Base-by-base conservation (phyloP, 495 filamentous ascomycete genomes). In the Hypoxylon intermedium region DNA sequence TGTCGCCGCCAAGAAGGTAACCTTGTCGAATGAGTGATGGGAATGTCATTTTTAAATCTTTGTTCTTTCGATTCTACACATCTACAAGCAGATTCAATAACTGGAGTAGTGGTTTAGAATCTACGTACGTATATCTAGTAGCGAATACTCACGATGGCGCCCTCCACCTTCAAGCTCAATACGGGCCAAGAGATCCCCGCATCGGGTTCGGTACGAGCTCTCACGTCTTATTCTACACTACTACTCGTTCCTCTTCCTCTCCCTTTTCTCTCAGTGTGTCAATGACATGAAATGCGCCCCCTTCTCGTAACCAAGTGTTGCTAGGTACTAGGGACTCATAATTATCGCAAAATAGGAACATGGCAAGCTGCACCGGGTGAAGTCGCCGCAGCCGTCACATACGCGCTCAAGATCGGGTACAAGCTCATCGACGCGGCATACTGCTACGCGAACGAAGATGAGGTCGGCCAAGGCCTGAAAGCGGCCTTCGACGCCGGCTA, bases 111-210 rank as follows among this genome's bases (percentile, higher is more conserved):
- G n/a, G n/a, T n/a, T n/a, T n/a, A n/a, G n/a, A n/a, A n/a, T n/a
- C n/a, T n/a, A 23, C 23, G 58, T 13, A 11, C 9, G 30, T 13
- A 30, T 41, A 31, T 13, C 50, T 34, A 13, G 28, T n/a, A 24
- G 7, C 24, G 34, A 9, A 1, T 18, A 5, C 15, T 63, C 60
- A 76, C 37, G 28, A 84, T 84, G 80, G 71, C 80, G 49, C 71
- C 70, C 56, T 77, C 77, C 28, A 70, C 72, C 16, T 87, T 87
- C 74, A 87, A 85, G 67, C 84, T 94, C 64, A 94, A 93, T 78
- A 92, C 82, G 28, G 90, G 89, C 53, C 79, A 82, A 31, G 77
- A 83, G 56, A 92, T 94, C 67, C 90, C 90, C 23, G 87, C 90
- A 63, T 93, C 11, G 90, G 89, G 3, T 77, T 93, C 7, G 88